Conservation (phyloP, 306 rosid species). For the Sophora flavescens region DNA sequence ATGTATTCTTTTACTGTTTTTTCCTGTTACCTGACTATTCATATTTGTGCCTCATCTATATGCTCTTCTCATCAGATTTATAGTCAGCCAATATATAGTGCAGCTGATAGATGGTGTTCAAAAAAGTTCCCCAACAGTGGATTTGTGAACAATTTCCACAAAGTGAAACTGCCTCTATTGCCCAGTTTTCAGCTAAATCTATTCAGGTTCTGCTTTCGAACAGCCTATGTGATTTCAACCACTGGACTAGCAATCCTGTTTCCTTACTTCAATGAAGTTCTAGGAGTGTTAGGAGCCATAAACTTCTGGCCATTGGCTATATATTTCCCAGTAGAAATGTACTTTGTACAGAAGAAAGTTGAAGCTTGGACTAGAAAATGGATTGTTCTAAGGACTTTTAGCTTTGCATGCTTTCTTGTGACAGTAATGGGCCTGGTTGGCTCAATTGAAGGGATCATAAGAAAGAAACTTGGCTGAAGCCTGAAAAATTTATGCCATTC, state of each 20-base stretch:
- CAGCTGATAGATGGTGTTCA: constrained; percentile 57
- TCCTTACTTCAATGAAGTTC: constrained; percentile 71
- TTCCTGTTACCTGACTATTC: neutral
- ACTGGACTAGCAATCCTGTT: constrained; percentile 60
- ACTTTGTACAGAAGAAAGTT: constrained; percentile 63
- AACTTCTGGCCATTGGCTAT: constrained; percentile 75
- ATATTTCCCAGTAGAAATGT: constrained; percentile 79
- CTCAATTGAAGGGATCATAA: constrained; percentile 9
- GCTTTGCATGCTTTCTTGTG: constrained; percentile 64
- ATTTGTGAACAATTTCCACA: constrained; percentile 55
- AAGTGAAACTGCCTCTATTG: constrained; percentile 55
- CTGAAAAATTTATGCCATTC: neutral
- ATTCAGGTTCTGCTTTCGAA: constrained; percentile 63
- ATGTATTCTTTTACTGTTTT: neutral
- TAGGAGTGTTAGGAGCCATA: constrained; percentile 72
- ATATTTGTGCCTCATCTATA: neutral
- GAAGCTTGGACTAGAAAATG: constrained; percentile 64
- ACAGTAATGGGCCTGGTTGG: constrained; percentile 50
- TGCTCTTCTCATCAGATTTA: constrained; percentile 60
- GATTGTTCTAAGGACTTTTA: constrained; percentile 57
- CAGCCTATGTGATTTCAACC: constrained; percentile 61
- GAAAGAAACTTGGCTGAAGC: constrained; percentile 3
- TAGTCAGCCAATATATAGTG: constrained; percentile 68
- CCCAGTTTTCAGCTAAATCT: constrained; percentile 50
- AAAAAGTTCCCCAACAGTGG: constrained; percentile 59